Evolutionary conservation across 495 filamentous ascomycete genomes (phyloP).

Genomic region (Podospora bellae-mahoneyi): DNA sequence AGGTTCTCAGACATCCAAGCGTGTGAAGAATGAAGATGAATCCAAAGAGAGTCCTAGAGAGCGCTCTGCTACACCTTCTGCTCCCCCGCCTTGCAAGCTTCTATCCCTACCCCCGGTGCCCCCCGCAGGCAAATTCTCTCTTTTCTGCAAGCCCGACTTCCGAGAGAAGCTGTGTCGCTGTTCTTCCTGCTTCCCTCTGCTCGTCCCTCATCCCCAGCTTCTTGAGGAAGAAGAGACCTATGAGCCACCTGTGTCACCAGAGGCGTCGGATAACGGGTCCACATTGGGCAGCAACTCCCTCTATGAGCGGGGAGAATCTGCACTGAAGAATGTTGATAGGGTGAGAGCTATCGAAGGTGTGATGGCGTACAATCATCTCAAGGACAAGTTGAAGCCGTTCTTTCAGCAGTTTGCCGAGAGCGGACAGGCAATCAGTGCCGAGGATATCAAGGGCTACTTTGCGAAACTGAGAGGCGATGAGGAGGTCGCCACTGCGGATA

Average conservation of each 20-base stretch:
- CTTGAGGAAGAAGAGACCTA: constrained; percentile 92
- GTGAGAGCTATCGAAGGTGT: constrained; percentile 93
- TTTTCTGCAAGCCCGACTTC: constrained; percentile 77
- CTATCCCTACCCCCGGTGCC: constrained; percentile 36
- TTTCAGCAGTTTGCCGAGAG: constrained; percentile 90
- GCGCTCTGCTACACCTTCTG: background rate
- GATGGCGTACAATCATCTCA: constrained; percentile 93
- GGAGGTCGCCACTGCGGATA: constrained; percentile 42
- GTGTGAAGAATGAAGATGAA: constrained; percentile 45
- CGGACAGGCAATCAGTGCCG: constrained; percentile 77
- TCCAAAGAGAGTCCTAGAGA: background rate
- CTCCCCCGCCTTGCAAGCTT: background rate
- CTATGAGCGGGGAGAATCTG: constrained; percentile 84
- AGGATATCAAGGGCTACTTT: constrained; percentile 96
- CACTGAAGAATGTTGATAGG: constrained; percentile 82
- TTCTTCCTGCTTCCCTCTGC: constrained; percentile 67
- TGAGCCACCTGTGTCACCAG: constrained; percentile 72
- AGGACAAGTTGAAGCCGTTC: constrained; percentile 90
- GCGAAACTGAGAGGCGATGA: constrained; percentile 89
- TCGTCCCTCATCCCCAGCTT: constrained; percentile 68
- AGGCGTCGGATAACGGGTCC: constrained; percentile 40
- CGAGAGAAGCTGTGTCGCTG: constrained; percentile 75
- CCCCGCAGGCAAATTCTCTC: constrained; percentile 55
- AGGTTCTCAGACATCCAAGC: constrained; percentile 53
- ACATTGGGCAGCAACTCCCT: constrained; percentile 62